Conservation (phyloP, 345 rosid genomes). For the Moringa oleifera region DNA sequence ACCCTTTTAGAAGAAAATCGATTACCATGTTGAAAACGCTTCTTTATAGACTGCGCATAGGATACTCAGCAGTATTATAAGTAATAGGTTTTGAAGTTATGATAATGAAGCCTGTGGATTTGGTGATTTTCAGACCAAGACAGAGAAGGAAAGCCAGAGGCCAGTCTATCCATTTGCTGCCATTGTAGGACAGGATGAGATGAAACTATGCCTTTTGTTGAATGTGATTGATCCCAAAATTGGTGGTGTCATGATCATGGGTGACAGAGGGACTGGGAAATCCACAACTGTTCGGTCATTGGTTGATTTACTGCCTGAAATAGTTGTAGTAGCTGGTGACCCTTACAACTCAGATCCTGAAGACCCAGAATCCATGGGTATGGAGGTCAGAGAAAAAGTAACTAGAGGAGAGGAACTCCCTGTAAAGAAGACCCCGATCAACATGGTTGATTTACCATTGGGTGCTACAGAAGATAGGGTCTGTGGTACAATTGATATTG, state of each 20-base stretch:
- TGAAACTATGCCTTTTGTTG: slow-evolving; percentile 84
- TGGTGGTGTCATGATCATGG: slow-evolving; percentile 98
- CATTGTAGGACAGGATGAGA: slow-evolving; percentile 96
- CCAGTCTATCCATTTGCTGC: slow-evolving; percentile 94
- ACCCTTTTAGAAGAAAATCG: not conserved
- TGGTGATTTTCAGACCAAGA: slow-evolving; percentile 40
- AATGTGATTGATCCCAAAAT: slow-evolving; percentile 96
- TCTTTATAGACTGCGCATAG: not conserved
- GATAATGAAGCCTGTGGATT: slow-evolving; percentile 10
- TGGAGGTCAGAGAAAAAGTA: slow-evolving; percentile 70
- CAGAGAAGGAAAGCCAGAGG: slow-evolving; percentile 64
- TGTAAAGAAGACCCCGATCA: slow-evolving; percentile 53
- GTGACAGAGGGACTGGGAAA: slow-evolving; percentile 92
- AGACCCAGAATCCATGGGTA: slow-evolving; percentile 91
- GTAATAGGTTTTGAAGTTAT: slow-evolving; percentile 5
- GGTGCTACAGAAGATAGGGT: slow-evolving; percentile 98
- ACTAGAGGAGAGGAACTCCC: slow-evolving; percentile 50
- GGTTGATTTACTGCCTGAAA: slow-evolving; percentile 88
- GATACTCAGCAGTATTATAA: not conserved
- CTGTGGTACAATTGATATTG: slow-evolving; percentile 95
- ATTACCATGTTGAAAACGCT: no score
- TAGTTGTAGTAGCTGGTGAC: slow-evolving; percentile 73
- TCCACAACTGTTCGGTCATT: slow-evolving; percentile 89
- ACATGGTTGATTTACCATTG: slow-evolving; percentile 94
- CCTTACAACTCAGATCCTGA: slow-evolving; percentile 90